Evolutionary conservation across 768 basidiomycete genomes (phyloP), one percentile per base, ranked within the genome.

Genomic region (Tubosaeta sp.): DNA sequence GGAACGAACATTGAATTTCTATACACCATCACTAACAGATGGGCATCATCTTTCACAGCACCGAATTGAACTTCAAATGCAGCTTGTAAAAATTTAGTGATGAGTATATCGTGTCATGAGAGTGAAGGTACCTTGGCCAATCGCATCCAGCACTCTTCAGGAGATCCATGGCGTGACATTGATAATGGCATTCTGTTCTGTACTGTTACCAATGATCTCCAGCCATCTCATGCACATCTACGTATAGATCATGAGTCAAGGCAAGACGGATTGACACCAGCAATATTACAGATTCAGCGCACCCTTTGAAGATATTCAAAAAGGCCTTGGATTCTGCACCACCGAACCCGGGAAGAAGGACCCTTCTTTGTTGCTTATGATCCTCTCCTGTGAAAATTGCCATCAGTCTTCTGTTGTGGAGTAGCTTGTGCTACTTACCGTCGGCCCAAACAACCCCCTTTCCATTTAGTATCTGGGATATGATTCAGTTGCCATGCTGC

Each of bases 261-360:
- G n/a, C n/a, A n/a, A n/a, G n/a, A n/a, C n/a, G n/a, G n/a, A n/a
- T n/a, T n/a, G n/a, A n/a, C n/a, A n/a, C n/a, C n/a, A n/a, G n/a
- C n/a, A n/a, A n/a, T n/a, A n/a, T 19, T 47, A 70, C 68, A 17
- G 57, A 53, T 47, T 56, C 62, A 1, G 62, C 69, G 13, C 58
- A 74, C 52, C 68, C 68, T 34, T 65, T 71, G 65, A 83, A 82
- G 44, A 81, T 67, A 26, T 72, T 67, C 7, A 82, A 69, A 52
- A 78, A 80, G 1, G 80, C 71, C 50, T 74, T 80, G 29, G 75
- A 72, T 56, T 82, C 78, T 1, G 75, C 74, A 9, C 64, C 72
- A 48, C 81, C 80, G 52, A 83, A 83, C 3, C 78, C 81, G 2
- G 80, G 81, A 43, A 79, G 69, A 72, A 82, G 75, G 19, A 80